These are phyloP conservation scores for Cercospora brassicicola DNA, from an alignment of 2,329 filamentous ascomycete species.

Conservation along the genomic window DNA sequence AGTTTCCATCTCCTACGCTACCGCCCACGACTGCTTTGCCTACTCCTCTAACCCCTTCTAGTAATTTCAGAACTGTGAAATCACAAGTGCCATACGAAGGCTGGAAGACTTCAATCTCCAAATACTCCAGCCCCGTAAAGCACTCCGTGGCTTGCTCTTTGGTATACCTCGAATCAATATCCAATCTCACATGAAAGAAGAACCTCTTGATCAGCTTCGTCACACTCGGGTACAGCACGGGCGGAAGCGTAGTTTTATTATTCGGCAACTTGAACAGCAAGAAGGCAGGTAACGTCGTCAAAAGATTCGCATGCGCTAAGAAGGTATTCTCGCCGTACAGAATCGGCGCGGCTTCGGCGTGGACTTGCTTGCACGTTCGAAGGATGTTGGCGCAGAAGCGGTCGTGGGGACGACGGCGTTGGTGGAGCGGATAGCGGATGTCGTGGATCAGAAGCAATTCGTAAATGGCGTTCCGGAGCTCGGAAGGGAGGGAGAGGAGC, in stretches of 20 bases:
- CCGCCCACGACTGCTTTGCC: constrained; percentile 46
- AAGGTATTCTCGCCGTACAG: constrained; percentile 55
- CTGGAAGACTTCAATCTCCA: constrained; percentile 55
- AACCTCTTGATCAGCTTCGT: constrained; percentile 45
- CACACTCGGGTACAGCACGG: constrained; percentile 39
- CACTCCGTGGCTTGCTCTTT: constrained; percentile 42
- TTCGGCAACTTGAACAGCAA: constrained; percentile 35
- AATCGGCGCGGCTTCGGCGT: constrained; percentile 46
- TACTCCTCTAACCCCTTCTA: constrained; percentile 51
- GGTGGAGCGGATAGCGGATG: constrained; percentile 18
- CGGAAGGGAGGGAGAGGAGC: constrained; percentile 54
- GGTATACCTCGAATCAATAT: constrained; percentile 52
- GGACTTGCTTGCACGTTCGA: constrained; percentile 43
- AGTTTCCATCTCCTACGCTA: constrained; percentile 42
- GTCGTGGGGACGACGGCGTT: constrained; percentile 25
- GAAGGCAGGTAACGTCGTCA: constrained; percentile 45
- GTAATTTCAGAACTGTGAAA: constrained; percentile 46
- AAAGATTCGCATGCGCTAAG: constrained; percentile 51
- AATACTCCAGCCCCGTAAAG: constrained; percentile 49
- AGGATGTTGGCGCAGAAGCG: constrained; percentile 47
- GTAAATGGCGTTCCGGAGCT: constrained; percentile 62
- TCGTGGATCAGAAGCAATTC: constrained; percentile 37
- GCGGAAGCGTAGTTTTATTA: constrained; percentile 29
- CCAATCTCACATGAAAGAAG: constrained; percentile 50
- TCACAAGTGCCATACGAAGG: constrained; percentile 47